Evolutionary conservation across 495 filamentous ascomycete species (phyloP).

Genomic region (Aspergillus ostianus): DNA sequence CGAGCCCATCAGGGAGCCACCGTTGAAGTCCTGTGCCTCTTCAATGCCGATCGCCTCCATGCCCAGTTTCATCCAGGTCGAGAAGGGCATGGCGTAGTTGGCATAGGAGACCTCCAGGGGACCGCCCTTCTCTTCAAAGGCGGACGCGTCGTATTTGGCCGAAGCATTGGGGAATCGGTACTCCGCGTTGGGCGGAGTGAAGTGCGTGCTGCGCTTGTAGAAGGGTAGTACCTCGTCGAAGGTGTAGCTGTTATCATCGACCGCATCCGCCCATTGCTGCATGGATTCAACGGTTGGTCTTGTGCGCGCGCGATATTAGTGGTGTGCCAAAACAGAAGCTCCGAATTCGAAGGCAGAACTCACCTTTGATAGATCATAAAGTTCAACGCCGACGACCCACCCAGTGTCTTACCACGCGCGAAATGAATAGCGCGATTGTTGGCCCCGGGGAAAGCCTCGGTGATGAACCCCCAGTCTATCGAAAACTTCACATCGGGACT

Average conservation of each 20-base stretch:
- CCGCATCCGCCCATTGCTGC: slow-evolving; percentile 54
- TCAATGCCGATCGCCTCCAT: slow-evolving; percentile 42
- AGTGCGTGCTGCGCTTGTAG: slow-evolving; percentile 51
- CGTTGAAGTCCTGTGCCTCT: slow-evolving; percentile 36
- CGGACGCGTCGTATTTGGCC: slow-evolving; percentile 37
- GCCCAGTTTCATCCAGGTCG: slow-evolving; percentile 35
- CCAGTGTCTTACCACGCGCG: slow-evolving; percentile 31
- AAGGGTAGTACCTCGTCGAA: slow-evolving; percentile 53
- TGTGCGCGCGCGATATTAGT: background rate
- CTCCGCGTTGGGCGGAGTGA: slow-evolving; percentile 49
- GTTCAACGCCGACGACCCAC: slow-evolving; percentile 44
- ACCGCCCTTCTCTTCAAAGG: slow-evolving; percentile 29
- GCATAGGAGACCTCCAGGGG: slow-evolving; percentile 53
- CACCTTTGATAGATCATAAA: slow-evolving; percentile 44
- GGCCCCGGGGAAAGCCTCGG: slow-evolving; percentile 35
- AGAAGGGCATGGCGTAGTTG: slow-evolving; percentile 46
- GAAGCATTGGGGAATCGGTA: slow-evolving; percentile 42
- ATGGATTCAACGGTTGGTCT: slow-evolving; percentile 30
- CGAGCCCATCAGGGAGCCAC: slow-evolving; percentile 38
- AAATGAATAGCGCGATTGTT: slow-evolving; percentile 34
- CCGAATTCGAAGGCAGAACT: background rate
- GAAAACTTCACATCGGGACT: slow-evolving; percentile 12
- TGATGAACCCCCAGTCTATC: slow-evolving; percentile 50
- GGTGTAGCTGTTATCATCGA: slow-evolving; percentile 54
- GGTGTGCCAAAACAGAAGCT: background rate